Conservation (phyloP, 148 eudicot genomes). For the Chenopodium suecicum region DNA sequence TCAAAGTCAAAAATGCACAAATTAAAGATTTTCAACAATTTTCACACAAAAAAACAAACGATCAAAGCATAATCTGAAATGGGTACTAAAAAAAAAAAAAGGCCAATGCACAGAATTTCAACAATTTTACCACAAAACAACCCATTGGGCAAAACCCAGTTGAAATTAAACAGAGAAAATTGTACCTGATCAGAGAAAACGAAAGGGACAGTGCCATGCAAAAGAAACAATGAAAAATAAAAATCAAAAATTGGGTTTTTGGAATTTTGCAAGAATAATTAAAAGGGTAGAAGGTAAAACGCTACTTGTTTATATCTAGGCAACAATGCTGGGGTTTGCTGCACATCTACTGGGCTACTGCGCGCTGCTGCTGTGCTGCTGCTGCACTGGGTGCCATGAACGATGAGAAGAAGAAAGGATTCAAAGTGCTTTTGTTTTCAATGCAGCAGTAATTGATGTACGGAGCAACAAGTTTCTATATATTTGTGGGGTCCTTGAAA, state of each 20-base stretch:
- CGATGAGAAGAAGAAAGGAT: neutral
- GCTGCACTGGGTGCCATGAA: neutral
- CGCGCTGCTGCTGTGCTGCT: neutral
- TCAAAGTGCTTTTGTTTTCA: no score
- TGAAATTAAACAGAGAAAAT: neutral
- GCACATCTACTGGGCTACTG: neutral
- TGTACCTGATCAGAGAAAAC: conserved; percentile 20
- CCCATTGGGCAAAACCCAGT: conserved; percentile 12
- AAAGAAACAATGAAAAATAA: neutral
- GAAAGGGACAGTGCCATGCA: conserved; percentile 42
- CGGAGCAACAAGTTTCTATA: no score
- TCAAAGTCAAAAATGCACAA: neutral
- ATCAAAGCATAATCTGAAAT: conserved; percentile 4
- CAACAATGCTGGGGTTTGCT: neutral
- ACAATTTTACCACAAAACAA: neutral
- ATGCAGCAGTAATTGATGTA: no score
- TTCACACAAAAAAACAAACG: conserved; percentile 1
- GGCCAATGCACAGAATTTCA: neutral
- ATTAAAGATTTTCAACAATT: neutral
- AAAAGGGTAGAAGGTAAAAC: no score
- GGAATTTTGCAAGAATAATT: no score
- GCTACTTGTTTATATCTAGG: neutral
- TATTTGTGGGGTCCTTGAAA: no score
- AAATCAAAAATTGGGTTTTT: no score
- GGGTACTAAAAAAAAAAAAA: neutral